Percentiles rank a stretch among this genome's conserved stretches.
These are phyloP conservation scores for Psilocybe tampanensis DNA, from an alignment of 768 basidiomycete species.

Conservation along the genomic window DNA sequence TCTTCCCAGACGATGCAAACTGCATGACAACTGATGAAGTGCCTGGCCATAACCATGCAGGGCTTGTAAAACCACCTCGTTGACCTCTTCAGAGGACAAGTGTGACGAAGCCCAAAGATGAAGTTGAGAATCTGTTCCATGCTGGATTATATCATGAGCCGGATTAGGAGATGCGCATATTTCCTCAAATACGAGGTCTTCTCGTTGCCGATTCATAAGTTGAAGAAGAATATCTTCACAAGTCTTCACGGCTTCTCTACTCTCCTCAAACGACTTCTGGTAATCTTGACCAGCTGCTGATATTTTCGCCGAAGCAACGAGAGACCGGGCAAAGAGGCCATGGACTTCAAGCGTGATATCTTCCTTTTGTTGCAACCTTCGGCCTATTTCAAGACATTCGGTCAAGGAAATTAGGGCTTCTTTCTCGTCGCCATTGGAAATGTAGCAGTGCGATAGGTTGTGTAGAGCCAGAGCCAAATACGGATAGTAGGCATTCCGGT, in stretches of 20 bases:
- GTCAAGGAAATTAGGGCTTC: neutral
- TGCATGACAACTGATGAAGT: slow-evolving; percentile 5
- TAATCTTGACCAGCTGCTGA: neutral
- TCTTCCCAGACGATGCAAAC: slow-evolving; percentile 1
- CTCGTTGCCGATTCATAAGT: neutral
- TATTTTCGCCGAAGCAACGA: neutral
- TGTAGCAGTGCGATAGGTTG: neutral
- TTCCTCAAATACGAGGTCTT: neutral
- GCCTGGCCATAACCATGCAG: slow-evolving; percentile 3
- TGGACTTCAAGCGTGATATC: neutral
- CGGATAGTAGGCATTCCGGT: neutral
- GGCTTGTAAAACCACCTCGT: neutral
- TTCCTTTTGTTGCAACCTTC: neutral
- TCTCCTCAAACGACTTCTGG: neutral
- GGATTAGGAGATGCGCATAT: neutral
- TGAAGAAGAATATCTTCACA: slow-evolving; percentile 3
- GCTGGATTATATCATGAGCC: neutral
- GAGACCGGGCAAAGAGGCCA: neutral
- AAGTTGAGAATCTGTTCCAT: neutral
- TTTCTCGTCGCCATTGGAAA: neutral
- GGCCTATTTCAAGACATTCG: neutral
- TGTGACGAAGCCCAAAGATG: neutral
- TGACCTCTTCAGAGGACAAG: neutral
- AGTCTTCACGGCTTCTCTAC: slow-evolving; percentile 5
- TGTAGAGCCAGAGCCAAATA: slow-evolving; percentile 1